A percentile compares a stretch with the other conserved stretches of the same genome.
Evolutionary conservation across 225 moss, liverwort and hornwort genomes (phyloP).

Genomic region (Lunularia cruciata): DNA sequence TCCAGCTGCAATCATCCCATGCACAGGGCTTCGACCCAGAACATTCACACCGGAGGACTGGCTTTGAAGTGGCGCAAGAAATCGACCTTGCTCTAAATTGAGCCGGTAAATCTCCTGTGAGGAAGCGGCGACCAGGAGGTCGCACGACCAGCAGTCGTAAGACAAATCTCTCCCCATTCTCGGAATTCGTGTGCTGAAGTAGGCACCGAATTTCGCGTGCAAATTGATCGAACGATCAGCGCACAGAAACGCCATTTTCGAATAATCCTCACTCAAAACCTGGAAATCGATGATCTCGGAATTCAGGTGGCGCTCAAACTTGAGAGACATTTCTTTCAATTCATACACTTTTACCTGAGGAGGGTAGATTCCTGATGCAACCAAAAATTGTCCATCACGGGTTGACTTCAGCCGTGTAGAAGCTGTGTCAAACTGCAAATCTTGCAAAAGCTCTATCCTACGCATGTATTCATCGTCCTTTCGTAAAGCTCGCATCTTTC

Average conservation of each 20-base stretch:
- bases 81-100: constrained; percentile 95
- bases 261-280: constrained; percentile 88
- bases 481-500: constrained; percentile 65
- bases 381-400: constrained; percentile 81
- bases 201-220: constrained; percentile 96
- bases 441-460: constrained; percentile 87
- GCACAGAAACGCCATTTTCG: constrained; percentile 91
- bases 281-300: constrained; percentile 94
- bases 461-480: constrained; percentile 77
- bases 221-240: constrained; percentile 88
- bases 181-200: constrained; percentile 90
- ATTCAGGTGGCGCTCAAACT: constrained; percentile 85
- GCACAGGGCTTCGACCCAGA: constrained; percentile 84
- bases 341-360: constrained; percentile 95
- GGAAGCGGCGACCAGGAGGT: constrained; percentile 87
- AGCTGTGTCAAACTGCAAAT: constrained; percentile 83
- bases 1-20: constrained; percentile 91
- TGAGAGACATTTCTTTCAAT: constrained; percentile 75
- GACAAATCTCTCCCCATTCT: constrained; percentile 94
- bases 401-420: constrained; percentile 84
- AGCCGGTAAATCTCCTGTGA: constrained; percentile 88
- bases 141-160: constrained; percentile 91
- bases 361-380: constrained; percentile 90
- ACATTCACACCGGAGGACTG: constrained; percentile 84
- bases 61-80: constrained; percentile 76